Percentiles rank a stretch among this genome's conserved stretches.
Conservation (phyloP, 331 rosid species). For the Spiraea crenata region DNA sequence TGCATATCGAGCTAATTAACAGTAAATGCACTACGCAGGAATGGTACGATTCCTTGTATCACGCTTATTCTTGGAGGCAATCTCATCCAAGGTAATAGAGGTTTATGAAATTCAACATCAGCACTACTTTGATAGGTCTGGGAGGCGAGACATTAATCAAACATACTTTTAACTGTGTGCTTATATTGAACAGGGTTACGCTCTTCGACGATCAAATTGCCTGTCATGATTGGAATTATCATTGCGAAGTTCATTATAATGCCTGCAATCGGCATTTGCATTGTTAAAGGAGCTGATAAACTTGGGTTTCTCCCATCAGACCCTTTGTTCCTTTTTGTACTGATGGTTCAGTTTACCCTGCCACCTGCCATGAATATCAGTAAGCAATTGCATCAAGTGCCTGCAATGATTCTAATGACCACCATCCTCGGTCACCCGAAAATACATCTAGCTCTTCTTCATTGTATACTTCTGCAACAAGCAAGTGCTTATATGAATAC, state of each 20-base stretch:
- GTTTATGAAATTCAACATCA: neutral
- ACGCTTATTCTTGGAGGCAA: slow-evolving; percentile 87
- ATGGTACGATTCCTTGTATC: slow-evolving; percentile 88
- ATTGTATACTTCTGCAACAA: too few species aligned
- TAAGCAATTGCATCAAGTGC: slow-evolving; percentile 26
- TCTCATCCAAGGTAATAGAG: slow-evolving; percentile 58
- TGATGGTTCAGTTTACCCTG: slow-evolving; percentile 75
- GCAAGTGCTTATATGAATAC: too few species aligned
- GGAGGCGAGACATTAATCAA: neutral
- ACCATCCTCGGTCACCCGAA: neutral
- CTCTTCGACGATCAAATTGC: slow-evolving; percentile 46
- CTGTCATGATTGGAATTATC: slow-evolving; percentile 40
- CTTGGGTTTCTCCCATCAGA: slow-evolving; percentile 59
- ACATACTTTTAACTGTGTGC: neutral
- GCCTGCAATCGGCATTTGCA: slow-evolving; percentile 58
- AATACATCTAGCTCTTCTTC: too few species aligned
- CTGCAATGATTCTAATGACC: too few species aligned
- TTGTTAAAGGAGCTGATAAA: slow-evolving; percentile 52
- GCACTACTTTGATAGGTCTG: neutral
- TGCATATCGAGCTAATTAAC: neutral
- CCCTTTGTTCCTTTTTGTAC: slow-evolving; percentile 65
- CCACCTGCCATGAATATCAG: slow-evolving; percentile 98
- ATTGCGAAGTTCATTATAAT: slow-evolving; percentile 39
- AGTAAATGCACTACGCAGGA: slow-evolving; percentile 31
- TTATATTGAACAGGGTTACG: slow-evolving; percentile 47